These are phyloP conservation scores for Colletotrichum sp. DNA, from an alignment of 2,329 filamentous ascomycete genomes.

Conservation along the genomic window DNA sequence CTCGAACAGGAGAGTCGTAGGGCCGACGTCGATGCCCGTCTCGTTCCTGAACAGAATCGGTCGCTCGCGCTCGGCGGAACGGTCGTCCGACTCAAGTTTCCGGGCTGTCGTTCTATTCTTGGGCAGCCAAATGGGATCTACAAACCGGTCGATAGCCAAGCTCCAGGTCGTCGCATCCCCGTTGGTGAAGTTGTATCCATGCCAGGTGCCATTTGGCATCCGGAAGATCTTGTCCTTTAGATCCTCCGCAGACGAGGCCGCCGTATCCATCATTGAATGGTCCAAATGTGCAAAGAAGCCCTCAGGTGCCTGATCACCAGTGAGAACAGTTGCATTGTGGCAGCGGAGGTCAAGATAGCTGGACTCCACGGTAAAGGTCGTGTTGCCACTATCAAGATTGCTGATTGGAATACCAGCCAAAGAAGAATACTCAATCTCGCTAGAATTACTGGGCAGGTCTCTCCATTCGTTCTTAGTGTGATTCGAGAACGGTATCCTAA, in stretches of 20 bases:
- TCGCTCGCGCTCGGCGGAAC: not conserved
- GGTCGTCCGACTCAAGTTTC: not conserved
- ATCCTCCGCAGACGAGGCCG: not conserved
- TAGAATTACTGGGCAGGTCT: not conserved
- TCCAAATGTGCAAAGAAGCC: not conserved
- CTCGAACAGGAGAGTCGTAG: not conserved
- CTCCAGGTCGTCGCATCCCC: not conserved
- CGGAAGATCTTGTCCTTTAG: not conserved
- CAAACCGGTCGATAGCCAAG: not conserved
- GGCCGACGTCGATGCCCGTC: not conserved
- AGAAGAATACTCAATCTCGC: not conserved
- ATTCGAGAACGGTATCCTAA: constrained; percentile 28
- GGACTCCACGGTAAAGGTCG: not conserved
- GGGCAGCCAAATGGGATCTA: not conserved
- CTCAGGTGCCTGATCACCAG: not conserved
- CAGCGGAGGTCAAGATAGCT: constrained; percentile 1
- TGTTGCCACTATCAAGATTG: not conserved
- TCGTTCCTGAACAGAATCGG: not conserved
- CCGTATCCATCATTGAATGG: not conserved
- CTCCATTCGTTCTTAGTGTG: not conserved
- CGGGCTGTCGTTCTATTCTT: not conserved
- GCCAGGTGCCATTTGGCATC: not conserved
- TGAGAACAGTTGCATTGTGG: not conserved
- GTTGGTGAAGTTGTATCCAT: not conserved
- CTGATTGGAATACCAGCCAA: constrained; percentile 1